phyloP scores from a whole-genome alignment of 2,329 filamentous ascomycete genomes.

The Phoma sp. region DNA sequence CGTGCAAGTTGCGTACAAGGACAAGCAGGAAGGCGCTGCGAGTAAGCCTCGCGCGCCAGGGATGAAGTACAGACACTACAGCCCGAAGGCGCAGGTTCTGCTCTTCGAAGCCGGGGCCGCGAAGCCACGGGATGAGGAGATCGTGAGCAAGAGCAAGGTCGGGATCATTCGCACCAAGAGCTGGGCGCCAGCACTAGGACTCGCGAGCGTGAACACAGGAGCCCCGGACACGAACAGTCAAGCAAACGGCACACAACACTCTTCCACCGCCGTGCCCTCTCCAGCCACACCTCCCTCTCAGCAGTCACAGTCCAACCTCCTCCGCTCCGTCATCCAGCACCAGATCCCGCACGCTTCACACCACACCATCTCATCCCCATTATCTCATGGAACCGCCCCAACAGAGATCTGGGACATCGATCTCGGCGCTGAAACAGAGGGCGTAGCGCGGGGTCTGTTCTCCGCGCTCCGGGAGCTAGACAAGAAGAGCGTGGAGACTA shows the following conservation, averaged over 20 bases:
- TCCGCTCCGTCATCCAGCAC: constrained; percentile 44
- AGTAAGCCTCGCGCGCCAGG: constrained; percentile 80
- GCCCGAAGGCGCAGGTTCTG: constrained; percentile 83
- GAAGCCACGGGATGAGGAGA: constrained; percentile 34
- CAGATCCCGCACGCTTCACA: constrained; percentile 38
- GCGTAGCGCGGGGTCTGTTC: constrained; percentile 87
- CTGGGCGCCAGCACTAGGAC: constrained; percentile 32
- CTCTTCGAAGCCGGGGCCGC: constrained; percentile 71
- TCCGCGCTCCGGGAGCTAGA: constrained; percentile 86
- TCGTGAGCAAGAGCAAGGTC: constrained; percentile 40
- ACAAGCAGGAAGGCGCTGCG: constrained; percentile 67
- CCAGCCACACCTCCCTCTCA: too few species aligned
- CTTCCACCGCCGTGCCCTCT: neutral
- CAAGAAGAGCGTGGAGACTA: constrained; percentile 75
- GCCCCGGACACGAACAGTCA: constrained; percentile 8
- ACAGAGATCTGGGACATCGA: constrained; percentile 68
- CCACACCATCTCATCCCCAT: constrained; percentile 15
- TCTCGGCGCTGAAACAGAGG: constrained; percentile 71
- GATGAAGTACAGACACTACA: constrained; percentile 99
- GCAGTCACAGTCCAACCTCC: constrained; percentile 33
- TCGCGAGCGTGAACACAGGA: constrained; percentile 9
- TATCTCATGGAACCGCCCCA: neutral
- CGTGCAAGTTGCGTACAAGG: constrained; percentile 78
- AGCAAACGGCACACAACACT: constrained; percentile 16
- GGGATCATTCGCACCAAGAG: constrained; percentile 49